Evolutionary conservation across 108 stramenopile genomes (phyloP).

Genomic region (Licmophora abbreviata): DNA sequence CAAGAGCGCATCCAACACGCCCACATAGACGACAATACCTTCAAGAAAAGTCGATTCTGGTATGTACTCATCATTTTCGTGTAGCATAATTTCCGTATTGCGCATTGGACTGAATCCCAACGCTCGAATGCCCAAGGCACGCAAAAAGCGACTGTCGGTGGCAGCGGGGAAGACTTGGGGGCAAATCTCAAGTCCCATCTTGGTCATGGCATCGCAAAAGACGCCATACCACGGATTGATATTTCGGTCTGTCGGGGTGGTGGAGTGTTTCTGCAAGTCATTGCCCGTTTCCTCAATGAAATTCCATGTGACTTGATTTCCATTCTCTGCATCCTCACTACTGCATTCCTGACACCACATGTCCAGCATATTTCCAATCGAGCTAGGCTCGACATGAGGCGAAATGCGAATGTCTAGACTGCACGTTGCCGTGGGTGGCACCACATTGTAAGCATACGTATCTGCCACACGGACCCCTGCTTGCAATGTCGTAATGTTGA

Average conservation of each 20-base stretch:
- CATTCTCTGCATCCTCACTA: slow-evolving; percentile 19
- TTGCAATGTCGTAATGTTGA: slow-evolving; percentile 91
- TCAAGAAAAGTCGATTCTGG: slow-evolving; percentile 81
- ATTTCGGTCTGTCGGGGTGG: slow-evolving; percentile 59
- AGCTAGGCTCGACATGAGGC: slow-evolving; percentile 69
- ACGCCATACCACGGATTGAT: slow-evolving; percentile 90
- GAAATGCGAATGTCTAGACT: slow-evolving; percentile 93
- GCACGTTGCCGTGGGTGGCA: slow-evolving; percentile 82
- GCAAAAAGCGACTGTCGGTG: slow-evolving; percentile 90
- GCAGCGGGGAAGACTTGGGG: slow-evolving; percentile 96
- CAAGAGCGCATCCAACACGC: slow-evolving; percentile 15
- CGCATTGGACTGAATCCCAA: slow-evolving; percentile 95
- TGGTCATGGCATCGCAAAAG: slow-evolving; percentile 52
- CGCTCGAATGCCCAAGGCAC: slow-evolving; percentile 82
- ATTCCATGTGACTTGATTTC: slow-evolving; percentile 70
- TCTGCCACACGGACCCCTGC: slow-evolving; percentile 82
- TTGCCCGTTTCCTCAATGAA: slow-evolving; percentile 32
- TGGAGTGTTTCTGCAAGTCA: slow-evolving; percentile 17
- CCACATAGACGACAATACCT: slow-evolving; percentile 86
- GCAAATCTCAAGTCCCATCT: slow-evolving; percentile 49
- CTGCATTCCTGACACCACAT: slow-evolving; percentile 86
- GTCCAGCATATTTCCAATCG: slow-evolving; percentile 80
- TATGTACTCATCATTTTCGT: slow-evolving; percentile 95
- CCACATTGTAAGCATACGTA: slow-evolving; percentile 78
- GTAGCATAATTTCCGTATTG: slow-evolving; percentile 86